Conservation (phyloP, 495 filamentous ascomycete genomes). For the Annulohypoxylon stygium region DNA sequence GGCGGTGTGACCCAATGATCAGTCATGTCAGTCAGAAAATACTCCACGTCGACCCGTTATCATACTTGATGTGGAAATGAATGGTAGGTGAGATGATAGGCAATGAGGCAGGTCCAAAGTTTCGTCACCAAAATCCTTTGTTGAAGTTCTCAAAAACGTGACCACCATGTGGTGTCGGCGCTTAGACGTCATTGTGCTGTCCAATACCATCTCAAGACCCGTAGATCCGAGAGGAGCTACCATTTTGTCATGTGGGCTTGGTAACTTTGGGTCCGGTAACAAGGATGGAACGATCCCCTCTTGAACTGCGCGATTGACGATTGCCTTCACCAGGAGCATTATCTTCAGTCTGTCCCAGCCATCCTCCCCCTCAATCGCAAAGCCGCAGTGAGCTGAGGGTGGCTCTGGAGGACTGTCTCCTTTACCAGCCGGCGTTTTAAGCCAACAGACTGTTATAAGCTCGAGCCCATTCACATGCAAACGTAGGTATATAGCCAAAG, state of each 20-base stretch:
- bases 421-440: constrained; percentile 4
- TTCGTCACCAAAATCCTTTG: neutral
- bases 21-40: constrained; percentile 10
- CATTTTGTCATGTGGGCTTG: neutral
- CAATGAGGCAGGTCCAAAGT: neutral
- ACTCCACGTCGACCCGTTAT: constrained; percentile 13
- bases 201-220: constrained; percentile 12
- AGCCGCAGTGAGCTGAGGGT: constrained; percentile 7
- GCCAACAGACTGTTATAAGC: constrained; percentile 20
- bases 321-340: constrained; percentile 13
- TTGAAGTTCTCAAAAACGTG: constrained; percentile 11
- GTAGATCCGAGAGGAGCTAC: constrained; percentile 12
- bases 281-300: constrained; percentile 19
- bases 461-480: constrained; percentile 5
- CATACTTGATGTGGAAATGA: constrained; percentile 7
- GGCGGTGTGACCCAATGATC: constrained; percentile 19
- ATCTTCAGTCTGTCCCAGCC: constrained; percentile 25
- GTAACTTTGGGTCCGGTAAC: constrained; percentile 13
- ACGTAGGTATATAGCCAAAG: constrained; percentile 21
- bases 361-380: constrained; percentile 14
- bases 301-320: constrained; percentile 19
- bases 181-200: constrained; percentile 13
- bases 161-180: constrained; percentile 11
- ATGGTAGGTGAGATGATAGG: constrained; percentile 8
- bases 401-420: neutral